Conservation (phyloP, 78 protist genomes). For the Pelomyxa schiedti region DNA sequence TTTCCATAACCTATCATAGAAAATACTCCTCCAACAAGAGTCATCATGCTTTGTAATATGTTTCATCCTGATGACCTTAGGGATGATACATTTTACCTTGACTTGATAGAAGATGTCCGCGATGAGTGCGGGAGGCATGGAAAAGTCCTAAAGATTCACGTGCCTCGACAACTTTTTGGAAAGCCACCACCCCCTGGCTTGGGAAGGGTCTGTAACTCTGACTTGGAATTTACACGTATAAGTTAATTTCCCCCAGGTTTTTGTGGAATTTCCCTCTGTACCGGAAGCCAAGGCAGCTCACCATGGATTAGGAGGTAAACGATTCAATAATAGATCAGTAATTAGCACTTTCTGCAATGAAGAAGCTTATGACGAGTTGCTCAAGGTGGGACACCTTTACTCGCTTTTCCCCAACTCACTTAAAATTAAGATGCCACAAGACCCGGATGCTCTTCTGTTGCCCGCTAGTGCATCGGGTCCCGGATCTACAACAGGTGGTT, state of each 20-base stretch:
- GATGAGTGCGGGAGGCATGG: constrained; percentile 40
- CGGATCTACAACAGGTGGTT: too few species aligned
- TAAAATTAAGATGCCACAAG: too few species aligned
- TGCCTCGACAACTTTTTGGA: constrained; percentile 7
- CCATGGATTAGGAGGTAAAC: constrained; percentile 25
- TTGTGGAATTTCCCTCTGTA: constrained; percentile 7
- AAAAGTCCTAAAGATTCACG: constrained; percentile 9
- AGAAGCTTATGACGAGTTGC: constrained; percentile 21
- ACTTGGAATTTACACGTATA: background rate
- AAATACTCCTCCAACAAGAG: constrained; percentile 23
- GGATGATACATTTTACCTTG: constrained; percentile 31
- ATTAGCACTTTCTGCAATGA: constrained; percentile 35
- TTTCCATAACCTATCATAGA: background rate
- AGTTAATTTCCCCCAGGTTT: constrained; percentile 4
- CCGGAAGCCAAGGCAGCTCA: constrained; percentile 39
- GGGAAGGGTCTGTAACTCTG: background rate
- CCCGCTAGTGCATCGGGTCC: too few species aligned
- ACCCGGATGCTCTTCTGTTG: too few species aligned
- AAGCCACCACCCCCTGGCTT: background rate
- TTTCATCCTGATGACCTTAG: constrained; percentile 27
- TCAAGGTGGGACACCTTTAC: too few species aligned
- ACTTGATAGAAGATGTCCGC: constrained; percentile 19
- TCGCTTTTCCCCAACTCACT: too few species aligned
- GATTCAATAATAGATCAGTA: constrained; percentile 24
- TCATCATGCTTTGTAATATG: constrained; percentile 32